phyloP scores from a whole-genome alignment of 768 basidiomycete species.

The Pisolithus orientalis region DNA sequence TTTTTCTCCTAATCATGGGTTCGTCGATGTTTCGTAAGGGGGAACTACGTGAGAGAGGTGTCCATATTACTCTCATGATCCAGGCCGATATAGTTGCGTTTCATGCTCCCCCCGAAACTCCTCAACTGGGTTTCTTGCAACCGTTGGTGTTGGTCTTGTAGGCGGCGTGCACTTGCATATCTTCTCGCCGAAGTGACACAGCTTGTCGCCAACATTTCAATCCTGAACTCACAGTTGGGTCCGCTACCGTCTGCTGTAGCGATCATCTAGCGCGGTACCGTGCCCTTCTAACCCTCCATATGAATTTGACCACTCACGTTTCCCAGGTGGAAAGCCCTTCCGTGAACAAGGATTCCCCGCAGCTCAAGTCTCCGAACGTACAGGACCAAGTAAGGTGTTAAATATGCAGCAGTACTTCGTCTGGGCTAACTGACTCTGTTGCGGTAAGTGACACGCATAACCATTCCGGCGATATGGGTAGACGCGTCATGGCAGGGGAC shows the following conservation, averaged over 20 bases:
- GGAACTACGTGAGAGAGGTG: conserved; percentile 48
- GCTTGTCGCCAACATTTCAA: conserved; percentile 74
- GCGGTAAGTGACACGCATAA: conserved; percentile 25
- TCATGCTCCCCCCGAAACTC: conserved; percentile 68
- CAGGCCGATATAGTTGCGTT: conserved; percentile 94
- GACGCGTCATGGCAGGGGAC: conserved; percentile 45
- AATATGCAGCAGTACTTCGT: background rate
- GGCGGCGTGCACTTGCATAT: background rate
- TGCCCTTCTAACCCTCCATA: too few relatives aligned
- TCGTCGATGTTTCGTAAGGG: conserved; percentile 33
- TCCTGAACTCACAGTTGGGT: conserved; percentile 69
- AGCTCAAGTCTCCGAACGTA: conserved; percentile 84
- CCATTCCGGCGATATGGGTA: too few relatives aligned
- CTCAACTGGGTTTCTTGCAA: conserved; percentile 77
- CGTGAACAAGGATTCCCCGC: conserved; percentile 79
- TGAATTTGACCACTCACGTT: background rate
- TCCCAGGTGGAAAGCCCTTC: conserved; percentile 50
- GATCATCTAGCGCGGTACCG: conserved; percentile 65
- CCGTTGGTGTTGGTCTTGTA: conserved; percentile 36
- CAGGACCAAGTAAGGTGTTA: conserved; percentile 54
- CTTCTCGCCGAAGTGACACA: conserved; percentile 55
- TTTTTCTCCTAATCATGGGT: too few relatives aligned
- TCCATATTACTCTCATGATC: conserved; percentile 75
- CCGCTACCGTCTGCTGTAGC: conserved; percentile 79
- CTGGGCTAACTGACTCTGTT: conserved; percentile 33